Conservation (phyloP, 345 rosid species). For the Diplotaxis tenuifolia region DNA sequence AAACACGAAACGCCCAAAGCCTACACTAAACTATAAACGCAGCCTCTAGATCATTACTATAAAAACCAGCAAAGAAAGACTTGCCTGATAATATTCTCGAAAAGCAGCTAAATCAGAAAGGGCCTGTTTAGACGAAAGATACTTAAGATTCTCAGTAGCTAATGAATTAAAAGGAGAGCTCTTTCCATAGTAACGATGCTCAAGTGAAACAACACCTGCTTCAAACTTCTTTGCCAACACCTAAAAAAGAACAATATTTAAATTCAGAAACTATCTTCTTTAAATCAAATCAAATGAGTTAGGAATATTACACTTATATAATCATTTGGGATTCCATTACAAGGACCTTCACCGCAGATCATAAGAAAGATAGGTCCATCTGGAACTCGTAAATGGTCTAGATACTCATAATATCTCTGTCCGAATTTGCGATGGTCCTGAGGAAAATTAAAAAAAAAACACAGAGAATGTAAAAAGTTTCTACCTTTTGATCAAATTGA, state of each 20-base stretch:
- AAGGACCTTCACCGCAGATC: constrained; percentile 80
- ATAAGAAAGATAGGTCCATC: constrained; percentile 81
- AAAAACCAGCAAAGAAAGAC: constrained; percentile 7
- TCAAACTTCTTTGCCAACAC: constrained; percentile 96
- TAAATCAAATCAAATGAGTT: background rate
- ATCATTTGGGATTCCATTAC: constrained; percentile 76
- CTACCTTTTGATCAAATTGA: background rate
- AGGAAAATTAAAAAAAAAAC: background rate
- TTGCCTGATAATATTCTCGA: constrained; percentile 78
- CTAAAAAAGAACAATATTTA: constrained; percentile 35
- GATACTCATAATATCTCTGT: constrained; percentile 81
- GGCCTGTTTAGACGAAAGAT: constrained; percentile 88
- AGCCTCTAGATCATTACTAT: background rate
- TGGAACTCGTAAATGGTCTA: constrained; percentile 58
- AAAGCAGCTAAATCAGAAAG: constrained; percentile 86
- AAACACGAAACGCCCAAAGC: no score
- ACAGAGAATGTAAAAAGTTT: background rate
- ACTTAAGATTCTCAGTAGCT: constrained; percentile 68
- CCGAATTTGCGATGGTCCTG: constrained; percentile 70
- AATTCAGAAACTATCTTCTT: background rate
- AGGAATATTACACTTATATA: constrained; percentile 45
- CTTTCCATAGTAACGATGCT: constrained; percentile 96
- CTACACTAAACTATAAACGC: background rate
- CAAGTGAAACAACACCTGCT: constrained; percentile 90
- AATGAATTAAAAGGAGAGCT: constrained; percentile 73